Percentiles rank a stretch among this genome's conserved stretches.
Conservation (phyloP, 805 yeast genomes). For the Lachancea nothofagi region DNA sequence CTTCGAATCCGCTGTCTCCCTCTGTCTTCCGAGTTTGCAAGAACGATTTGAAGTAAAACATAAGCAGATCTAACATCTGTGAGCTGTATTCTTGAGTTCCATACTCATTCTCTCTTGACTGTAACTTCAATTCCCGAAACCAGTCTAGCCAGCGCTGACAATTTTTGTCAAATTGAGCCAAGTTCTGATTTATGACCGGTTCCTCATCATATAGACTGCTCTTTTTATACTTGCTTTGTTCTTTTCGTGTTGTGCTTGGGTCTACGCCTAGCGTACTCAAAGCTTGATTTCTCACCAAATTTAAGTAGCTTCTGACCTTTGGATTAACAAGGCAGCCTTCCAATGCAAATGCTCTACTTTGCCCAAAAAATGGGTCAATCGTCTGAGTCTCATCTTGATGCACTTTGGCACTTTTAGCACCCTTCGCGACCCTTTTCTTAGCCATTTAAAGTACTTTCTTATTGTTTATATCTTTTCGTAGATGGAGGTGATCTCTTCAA, state of each 20-base stretch:
- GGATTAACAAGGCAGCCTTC: constrained; percentile 25
- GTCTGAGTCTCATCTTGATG: constrained; percentile 2
- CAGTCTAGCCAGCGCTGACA: constrained; percentile 5
- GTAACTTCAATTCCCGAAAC: constrained; percentile 6
- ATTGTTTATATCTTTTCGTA: too few species aligned
- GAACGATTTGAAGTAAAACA: constrained; percentile 18
- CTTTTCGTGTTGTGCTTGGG: neutral
- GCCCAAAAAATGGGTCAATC: constrained; percentile 29
- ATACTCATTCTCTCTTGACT: constrained; percentile 5
- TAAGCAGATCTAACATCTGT: constrained; percentile 16
- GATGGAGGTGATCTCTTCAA: too few species aligned
- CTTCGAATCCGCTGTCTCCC: constrained; percentile 6
- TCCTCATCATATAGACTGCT: constrained; percentile 6
- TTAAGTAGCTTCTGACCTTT: constrained; percentile 21
- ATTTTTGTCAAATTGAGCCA: constrained; percentile 2
- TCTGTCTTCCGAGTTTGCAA: constrained; percentile 15
- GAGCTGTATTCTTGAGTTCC: constrained; percentile 19
- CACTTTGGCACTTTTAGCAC: neutral
- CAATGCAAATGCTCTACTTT: constrained; percentile 25
- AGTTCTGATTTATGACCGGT: constrained; percentile 3
- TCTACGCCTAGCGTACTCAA: constrained; percentile 15
- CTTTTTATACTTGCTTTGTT: neutral
- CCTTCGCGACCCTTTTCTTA: constrained; percentile 1
- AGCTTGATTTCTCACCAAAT: constrained; percentile 28
- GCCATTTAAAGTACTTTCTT: neutral